A percentile compares a stretch with the other conserved stretches of the same genome.
Evolutionary conservation across 2,329 filamentous ascomycete species (phyloP).

Genomic region (Sclerotinia trifoliorum): DNA sequence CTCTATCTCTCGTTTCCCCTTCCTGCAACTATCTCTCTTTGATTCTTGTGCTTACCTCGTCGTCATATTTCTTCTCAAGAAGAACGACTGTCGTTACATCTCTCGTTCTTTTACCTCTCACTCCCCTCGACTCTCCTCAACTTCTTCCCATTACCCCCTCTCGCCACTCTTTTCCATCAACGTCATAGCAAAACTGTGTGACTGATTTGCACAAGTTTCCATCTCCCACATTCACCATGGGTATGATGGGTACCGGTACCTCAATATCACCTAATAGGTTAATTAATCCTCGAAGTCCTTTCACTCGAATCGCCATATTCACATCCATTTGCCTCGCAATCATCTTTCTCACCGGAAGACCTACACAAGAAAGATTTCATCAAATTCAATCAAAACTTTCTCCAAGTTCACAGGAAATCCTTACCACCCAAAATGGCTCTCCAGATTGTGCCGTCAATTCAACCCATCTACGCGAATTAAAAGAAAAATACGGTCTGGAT

Average conservation of each 20-base stretch:
- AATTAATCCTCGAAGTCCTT: constrained; percentile 31
- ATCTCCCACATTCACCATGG: constrained; percentile 3
- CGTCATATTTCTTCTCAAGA: background rate
- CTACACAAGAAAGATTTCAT: constrained; percentile 23
- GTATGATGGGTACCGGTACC: constrained; percentile 16
- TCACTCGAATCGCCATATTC: constrained; percentile 30
- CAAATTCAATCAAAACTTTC: constrained; percentile 21
- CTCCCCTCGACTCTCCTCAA: background rate
- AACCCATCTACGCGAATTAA: constrained; percentile 47
- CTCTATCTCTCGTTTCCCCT: background rate
- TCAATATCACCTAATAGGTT: constrained; percentile 19
- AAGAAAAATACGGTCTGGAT: constrained; percentile 49
- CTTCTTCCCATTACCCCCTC: background rate
- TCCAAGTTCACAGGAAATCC: constrained; percentile 22
- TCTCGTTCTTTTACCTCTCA: background rate
- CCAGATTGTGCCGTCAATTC: constrained; percentile 50
- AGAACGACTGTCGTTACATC: constrained; percentile 11
- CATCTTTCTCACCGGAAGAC: constrained; percentile 30
- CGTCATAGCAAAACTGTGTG: background rate
- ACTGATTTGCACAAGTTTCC: background rate
- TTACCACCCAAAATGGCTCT: constrained; percentile 3
- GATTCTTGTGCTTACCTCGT: background rate
- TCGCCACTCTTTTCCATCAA: background rate
- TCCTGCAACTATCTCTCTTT: background rate
- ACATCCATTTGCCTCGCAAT: constrained; percentile 31